These are phyloP conservation scores for Nakataea oryzae DNA, from an alignment of 2,329 filamentous ascomycete species.

Conservation along the genomic window DNA sequence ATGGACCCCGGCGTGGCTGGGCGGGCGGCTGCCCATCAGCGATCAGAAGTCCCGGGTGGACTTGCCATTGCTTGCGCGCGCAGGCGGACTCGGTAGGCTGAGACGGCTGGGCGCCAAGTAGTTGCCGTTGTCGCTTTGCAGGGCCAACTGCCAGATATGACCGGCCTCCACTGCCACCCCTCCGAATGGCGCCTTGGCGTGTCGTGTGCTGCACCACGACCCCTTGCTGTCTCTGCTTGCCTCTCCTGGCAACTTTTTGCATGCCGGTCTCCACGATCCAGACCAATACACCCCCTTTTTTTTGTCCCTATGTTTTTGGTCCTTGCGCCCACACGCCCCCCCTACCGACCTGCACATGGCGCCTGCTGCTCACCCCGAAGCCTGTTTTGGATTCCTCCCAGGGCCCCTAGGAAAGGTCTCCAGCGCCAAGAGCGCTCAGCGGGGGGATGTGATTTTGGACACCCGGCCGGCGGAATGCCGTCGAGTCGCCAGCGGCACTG, in stretches of 20 bases:
- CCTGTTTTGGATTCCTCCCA: neutral
- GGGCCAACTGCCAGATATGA: neutral
- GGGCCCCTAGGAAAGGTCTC: neutral
- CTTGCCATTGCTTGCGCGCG: neutral
- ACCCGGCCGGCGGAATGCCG: too few relatives aligned
- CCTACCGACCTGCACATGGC: neutral
- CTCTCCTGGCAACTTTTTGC: neutral
- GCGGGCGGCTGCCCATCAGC: too few relatives aligned
- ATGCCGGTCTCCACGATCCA: neutral
- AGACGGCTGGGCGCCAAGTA: neutral
- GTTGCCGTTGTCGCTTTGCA: neutral
- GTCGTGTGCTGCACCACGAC: neutral
- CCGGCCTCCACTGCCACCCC: neutral
- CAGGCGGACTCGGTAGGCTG: neutral
- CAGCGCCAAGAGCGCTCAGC: neutral
- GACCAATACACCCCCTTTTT: neutral
- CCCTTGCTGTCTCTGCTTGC: neutral
- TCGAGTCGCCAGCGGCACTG: neutral
- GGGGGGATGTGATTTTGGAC: neutral
- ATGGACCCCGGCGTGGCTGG: neutral
- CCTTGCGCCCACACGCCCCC: neutral
- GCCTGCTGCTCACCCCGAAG: neutral
- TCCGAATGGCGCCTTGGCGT: neutral
- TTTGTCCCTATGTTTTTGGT: too few relatives aligned
- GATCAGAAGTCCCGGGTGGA: neutral